phyloP scores from a whole-genome alignment of 2,329 filamentous ascomycete genomes.

The Thelonectria rubi region DNA sequence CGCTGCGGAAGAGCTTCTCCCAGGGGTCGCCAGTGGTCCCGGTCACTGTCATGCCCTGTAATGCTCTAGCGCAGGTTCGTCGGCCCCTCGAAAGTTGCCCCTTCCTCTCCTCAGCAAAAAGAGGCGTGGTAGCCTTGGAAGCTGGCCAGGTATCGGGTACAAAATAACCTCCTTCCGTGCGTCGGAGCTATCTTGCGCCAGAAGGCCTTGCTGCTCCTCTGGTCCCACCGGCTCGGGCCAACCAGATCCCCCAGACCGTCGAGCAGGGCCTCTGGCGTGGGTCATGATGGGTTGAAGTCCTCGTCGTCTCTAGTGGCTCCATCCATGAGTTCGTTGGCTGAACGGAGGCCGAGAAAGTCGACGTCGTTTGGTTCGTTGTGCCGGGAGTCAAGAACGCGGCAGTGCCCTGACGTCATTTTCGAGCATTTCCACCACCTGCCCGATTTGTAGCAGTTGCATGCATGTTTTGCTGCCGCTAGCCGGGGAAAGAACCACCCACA shows the following conservation, averaged over 20 bases:
- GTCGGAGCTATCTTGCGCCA: conserved; percentile 20
- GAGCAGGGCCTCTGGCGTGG: conserved; percentile 16
- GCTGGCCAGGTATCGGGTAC: conserved; percentile 11
- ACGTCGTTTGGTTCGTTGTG: conserved; percentile 11
- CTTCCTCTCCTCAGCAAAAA: conserved; percentile 6
- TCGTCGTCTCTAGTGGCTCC: conserved; percentile 9
- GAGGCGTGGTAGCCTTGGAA: conserved; percentile 11
- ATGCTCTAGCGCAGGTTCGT: neutral
- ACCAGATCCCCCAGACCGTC: conserved; percentile 27
- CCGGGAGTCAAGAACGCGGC: neutral
- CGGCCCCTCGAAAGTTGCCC: conserved; percentile 17
- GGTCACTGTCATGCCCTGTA: conserved; percentile 7
- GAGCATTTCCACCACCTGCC: conserved; percentile 19
- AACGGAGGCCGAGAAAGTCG: conserved; percentile 7
- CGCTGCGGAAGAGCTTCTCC: conserved; percentile 5
- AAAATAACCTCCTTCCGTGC: conserved; percentile 24
- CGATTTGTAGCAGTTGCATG: conserved; percentile 10
- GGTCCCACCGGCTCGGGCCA: conserved; percentile 20
- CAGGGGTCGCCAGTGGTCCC: conserved; percentile 11
- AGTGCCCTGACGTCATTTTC: conserved; percentile 19
- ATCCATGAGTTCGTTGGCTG: conserved; percentile 10
- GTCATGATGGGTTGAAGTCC: conserved; percentile 8
- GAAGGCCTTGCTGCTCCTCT: conserved; percentile 15
- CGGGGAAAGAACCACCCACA: neutral
- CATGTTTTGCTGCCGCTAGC: conserved; percentile 3